Evolutionary conservation across 2,329 filamentous ascomycete genomes (phyloP), one percentile per base, ranked within the genome.

Genomic region (Microcera coccophila): DNA sequence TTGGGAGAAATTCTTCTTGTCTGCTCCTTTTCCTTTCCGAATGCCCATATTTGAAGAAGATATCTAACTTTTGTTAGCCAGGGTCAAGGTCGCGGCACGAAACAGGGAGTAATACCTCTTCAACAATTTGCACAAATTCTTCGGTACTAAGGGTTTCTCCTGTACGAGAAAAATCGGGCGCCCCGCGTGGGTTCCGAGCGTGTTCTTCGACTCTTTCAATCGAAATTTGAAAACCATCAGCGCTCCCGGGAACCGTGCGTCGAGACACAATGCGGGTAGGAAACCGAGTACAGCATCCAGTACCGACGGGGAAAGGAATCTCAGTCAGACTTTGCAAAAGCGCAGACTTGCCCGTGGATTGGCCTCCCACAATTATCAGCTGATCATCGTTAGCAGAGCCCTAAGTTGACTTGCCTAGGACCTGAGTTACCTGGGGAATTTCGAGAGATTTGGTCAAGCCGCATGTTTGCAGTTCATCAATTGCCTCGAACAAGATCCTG

Each of bases 341-440:
- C 5, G 66, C 67, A 0, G 66, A 68, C 18, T 68, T 68, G 3
- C 65, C 65, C 3, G 62, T 55, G 1, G 63, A 68, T 43, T 68
- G 65, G 1, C 60, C 56, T 2, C 66, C 65, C 0, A 67, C 62
- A 20, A 68, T 64, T 2, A 68, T 57, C 5, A 68, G 58, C 62
- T 66, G 11, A 4, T 2, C 1, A 1, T 3, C 18, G 14, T 52
- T 3, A 55, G 38, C 11, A 11, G 5, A 11, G 4, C 3, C 7
- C 11, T 2, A n/a, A n/a, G n/a, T n/a, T n/a, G n/a, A n/a, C n/a
- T n/a, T n/a, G n/a, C n/a, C 21, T 37, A 29, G 16, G 41, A 39
- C 19, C 35, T 41, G 41, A 31, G 51, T 38, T 45, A 66, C 66
- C 49, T 70, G 62, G 2, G 66, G 64, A 16, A 64, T 58, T 7